Percentiles rank a stretch among this genome's conserved stretches.
Evolutionary conservation across 2,329 filamentous ascomycete species (phyloP).

Genomic region (Amauroascus niger): DNA sequence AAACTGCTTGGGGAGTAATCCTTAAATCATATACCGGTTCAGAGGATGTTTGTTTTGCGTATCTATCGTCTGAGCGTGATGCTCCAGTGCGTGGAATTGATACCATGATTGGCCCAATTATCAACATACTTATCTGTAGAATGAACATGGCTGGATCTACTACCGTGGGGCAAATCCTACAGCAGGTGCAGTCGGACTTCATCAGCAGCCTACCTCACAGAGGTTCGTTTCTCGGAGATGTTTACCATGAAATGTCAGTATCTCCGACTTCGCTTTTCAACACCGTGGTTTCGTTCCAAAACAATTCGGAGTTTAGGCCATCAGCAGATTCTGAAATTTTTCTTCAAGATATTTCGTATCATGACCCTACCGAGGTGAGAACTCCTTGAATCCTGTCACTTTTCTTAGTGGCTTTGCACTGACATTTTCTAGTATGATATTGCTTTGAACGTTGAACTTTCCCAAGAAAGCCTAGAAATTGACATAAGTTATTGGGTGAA

Average conservation of each 20-base stretch:
- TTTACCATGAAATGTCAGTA: slow-evolving; percentile 45
- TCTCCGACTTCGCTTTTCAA: slow-evolving; percentile 52
- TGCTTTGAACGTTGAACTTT: slow-evolving; percentile 11
- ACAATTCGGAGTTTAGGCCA: background rate
- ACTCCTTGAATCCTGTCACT: background rate
- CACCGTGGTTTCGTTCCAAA: background rate
- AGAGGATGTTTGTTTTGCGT: slow-evolving; percentile 24
- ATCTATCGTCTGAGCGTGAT: slow-evolving; percentile 26
- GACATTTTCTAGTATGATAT: slow-evolving; percentile 12
- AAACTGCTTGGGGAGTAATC: slow-evolving; percentile 21
- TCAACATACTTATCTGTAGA: slow-evolving; percentile 30
- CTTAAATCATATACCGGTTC: slow-evolving; percentile 14
- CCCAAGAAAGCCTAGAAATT: background rate
- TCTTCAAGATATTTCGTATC: background rate
- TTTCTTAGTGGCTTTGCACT: background rate
- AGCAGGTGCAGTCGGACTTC: background rate
- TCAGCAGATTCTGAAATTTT: background rate
- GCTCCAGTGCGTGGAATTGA: slow-evolving; percentile 25
- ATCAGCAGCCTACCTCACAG: background rate
- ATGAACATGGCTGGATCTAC: background rate
- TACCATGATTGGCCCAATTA: slow-evolving; percentile 33
- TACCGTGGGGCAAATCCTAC: background rate
- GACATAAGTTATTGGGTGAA: background rate
- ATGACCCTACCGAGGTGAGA: background rate
- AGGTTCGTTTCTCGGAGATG: slow-evolving; percentile 40